Conservation (phyloP, 129 eudicot genomes). For the Mikania micrantha region DNA sequence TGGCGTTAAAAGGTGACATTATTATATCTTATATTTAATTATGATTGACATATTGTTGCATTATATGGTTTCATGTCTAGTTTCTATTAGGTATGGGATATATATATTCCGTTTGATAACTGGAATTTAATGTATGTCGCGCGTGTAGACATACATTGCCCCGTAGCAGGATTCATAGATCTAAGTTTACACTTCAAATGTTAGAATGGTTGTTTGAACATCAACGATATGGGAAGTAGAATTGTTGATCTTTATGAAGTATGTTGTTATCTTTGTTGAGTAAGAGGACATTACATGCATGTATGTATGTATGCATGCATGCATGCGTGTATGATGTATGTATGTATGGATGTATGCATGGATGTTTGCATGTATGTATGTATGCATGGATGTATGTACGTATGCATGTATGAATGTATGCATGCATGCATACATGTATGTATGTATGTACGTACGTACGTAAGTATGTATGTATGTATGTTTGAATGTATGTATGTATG, state of each 20-base stretch:
- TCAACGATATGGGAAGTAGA: conserved; percentile 30
- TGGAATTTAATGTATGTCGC: conserved; percentile 2
- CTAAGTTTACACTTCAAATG: conserved; percentile 13
- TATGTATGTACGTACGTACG: no score
- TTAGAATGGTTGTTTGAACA: background rate
- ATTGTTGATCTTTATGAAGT: conserved; percentile 26
- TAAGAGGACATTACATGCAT: conserved; percentile 68
- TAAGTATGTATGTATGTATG: no score
- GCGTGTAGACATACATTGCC: conserved; percentile 3
- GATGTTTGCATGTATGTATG: no score
- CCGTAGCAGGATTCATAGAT: conserved; percentile 22
- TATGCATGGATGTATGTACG: no score
- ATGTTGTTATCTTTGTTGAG: conserved; percentile 96
- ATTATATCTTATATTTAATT: conserved; percentile 10
- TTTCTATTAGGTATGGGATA: background rate
- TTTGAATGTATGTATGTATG: no score
- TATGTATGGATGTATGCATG: no score
- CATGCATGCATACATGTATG: no score
- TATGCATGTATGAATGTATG: no score
- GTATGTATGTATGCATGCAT: no score
- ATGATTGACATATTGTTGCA: background rate
- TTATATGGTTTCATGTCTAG: background rate
- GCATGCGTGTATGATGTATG: no score
- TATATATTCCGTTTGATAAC: background rate
- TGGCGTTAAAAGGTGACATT: conserved; percentile 17